Percentiles rank a stretch among this genome's conserved stretches.
These are phyloP conservation scores for Hura crepitans DNA, from an alignment of 441 rosid species.

Conservation along the genomic window DNA sequence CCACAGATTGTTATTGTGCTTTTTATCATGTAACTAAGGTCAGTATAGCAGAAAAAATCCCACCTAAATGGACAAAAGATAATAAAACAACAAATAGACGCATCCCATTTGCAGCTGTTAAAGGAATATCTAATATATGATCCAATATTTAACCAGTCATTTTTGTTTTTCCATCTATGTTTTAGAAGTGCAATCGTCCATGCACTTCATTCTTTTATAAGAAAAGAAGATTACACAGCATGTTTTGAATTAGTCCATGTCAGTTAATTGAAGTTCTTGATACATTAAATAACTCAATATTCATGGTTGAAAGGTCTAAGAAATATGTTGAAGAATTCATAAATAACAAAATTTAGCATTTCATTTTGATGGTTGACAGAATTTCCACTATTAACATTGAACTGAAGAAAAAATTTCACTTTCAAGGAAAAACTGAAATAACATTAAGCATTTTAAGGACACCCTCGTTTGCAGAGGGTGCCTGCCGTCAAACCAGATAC, in stretches of 20 bases:
- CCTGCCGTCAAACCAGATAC: background rate
- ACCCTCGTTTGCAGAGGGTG: background rate
- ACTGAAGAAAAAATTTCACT: background rate
- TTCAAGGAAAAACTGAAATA: background rate
- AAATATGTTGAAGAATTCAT: background rate
- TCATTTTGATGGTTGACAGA: background rate
- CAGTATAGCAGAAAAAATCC: background rate
- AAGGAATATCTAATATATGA: too few species aligned
- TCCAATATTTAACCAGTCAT: too few species aligned
- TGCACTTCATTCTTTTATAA: background rate
- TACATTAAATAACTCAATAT: background rate
- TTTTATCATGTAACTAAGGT: background rate
- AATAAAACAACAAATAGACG: background rate
- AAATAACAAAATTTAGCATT: background rate
- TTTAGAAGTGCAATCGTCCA: background rate
- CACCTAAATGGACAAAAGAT: background rate
- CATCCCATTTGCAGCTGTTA: conserved; percentile 2
- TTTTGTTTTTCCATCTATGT: background rate
- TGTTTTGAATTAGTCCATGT: background rate
- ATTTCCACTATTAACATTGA: background rate
- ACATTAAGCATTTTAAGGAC: background rate
- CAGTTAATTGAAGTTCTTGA: background rate
- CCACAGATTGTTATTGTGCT: background rate
- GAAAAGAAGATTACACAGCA: background rate
- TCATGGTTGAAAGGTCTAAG: background rate